phyloP scores from a whole-genome alignment of 345 rosid species.

The Salix koriyanagi region DNA sequence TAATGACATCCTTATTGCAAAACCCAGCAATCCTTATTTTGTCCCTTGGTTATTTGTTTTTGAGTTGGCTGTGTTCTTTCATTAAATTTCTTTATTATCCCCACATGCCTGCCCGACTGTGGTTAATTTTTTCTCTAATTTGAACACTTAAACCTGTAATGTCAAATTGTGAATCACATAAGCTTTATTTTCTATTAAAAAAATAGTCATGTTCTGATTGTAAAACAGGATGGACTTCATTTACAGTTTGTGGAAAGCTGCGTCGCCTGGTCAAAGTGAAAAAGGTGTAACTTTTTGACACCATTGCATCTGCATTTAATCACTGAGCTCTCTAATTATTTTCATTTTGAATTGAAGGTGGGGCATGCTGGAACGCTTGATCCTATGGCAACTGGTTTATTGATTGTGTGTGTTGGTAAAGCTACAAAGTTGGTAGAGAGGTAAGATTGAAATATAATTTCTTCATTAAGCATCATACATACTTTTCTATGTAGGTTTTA shows the following conservation, averaged over 20 bases:
- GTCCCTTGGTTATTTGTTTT: neutral
- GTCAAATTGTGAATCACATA: neutral
- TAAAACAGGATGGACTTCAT: conserved; percentile 85
- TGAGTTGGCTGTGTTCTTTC: neutral
- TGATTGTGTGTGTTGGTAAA: conserved; percentile 87
- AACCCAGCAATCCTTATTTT: neutral
- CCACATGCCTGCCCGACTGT: neutral
- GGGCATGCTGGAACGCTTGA: conserved; percentile 99
- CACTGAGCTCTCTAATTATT: neutral
- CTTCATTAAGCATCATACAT: neutral
- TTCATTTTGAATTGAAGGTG: conserved; percentile 44
- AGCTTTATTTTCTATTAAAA: neutral
- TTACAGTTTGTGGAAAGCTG: conserved; percentile 96
- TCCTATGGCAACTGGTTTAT: conserved; percentile 96
- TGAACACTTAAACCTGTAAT: neutral
- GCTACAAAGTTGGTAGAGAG: conserved; percentile 87
- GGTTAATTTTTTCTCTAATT: neutral
- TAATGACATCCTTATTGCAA: too few species aligned
- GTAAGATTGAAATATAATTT: conserved; percentile 34
- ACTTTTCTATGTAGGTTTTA: conserved; percentile 8
- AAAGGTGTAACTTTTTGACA: conserved; percentile 46
- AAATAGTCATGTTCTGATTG: conserved; percentile 10
- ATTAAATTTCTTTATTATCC: conserved; percentile 1
- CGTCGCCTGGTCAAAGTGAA: conserved; percentile 81
- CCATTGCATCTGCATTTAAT: conserved; percentile 1